Base-by-base conservation (phyloP, 2,329 filamentous ascomycete genomes). In the Claviceps citrina region DNA sequence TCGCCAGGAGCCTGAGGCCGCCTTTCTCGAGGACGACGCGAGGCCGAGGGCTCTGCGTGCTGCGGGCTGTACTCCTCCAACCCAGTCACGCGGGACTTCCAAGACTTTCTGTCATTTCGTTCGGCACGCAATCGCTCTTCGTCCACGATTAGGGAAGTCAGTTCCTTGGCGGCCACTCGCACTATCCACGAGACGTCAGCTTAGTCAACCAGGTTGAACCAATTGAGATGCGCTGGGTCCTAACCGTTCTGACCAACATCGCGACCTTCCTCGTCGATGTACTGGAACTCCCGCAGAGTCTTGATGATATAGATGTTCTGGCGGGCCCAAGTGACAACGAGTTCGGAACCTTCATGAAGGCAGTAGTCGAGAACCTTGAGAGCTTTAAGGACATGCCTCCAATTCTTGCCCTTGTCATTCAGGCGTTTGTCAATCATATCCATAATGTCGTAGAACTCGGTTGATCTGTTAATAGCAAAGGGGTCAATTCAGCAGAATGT, bases 261-360 rank as follows among this genome's bases (percentile, higher is more conserved):
- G 47, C 82, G 76, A 36, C 87, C 85, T 47, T 98, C 91, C 55
- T 98, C 91, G 49, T 98, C 91, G 39, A 93, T 76, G 59, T 96
- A 93, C 56, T 91, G 83, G 54, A 98, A 98, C 62, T 98, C 91
- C 56, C 91, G 81, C 59, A 98, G 64, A 24, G 91, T 98, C 69
- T 95, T 96, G 68, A 98, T 94, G 62, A 98, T 91, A 63, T 94
- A 98, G 49, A 95, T 80, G 59, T 94, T 96, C 67, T 96, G 93
- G 54, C 87, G 81, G 47, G 87, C 87, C 91, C 91, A 98, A 4
- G 89, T 95, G 38, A 98, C 91, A 26, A 95, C 85, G 47, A 95
- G 67, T 63, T 96, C 91, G 1, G 87, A 95, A 36, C 91, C 91
- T 60, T 98, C 91, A 59, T 98, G 91, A 42, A 98, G 70, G 63